Evolutionary conservation across 192 early-diverging fungal species (phyloP), one percentile per base, ranked within the genome.

Genomic region (Coemansia sp.): DNA sequence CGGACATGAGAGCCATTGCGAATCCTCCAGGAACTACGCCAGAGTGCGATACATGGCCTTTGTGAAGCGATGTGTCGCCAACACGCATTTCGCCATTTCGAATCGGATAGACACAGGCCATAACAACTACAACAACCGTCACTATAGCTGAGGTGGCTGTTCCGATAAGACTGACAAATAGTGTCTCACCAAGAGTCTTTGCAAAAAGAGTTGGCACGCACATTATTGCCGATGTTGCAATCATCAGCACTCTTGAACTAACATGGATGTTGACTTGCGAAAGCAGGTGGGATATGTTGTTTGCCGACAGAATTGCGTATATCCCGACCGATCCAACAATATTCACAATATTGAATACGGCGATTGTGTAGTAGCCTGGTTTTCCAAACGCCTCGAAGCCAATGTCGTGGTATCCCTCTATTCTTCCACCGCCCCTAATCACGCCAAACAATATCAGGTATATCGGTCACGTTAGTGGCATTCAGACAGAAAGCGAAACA

Each of bases 161-260:
- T 20, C 89, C 91, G 36, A 90, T 83, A 4, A 87, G 74, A 60
- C 86, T 87, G n/a, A 87, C 67, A 35, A 89, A 36, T 35, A 88
- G 84, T 3, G 91, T 84, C 67, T 93, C 91, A 42, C 89, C 91
- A 71, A 93, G 80, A 0, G 87, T 85, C 66, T 87, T 90, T 45
- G 89, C 83, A 43, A 74, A 73, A 46, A 93, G 66, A 48, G 89
- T 84, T 11, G 90, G 90, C 10, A 84, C 57, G 59, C 84, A 83
- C 61, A 91, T 84, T 13, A 86, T 68, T 0, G 66, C 43, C 6
- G 83, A 71, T 33, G 76, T 83, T 9, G 78, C 82, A 19, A 87
- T 64, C 69, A 75, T 75, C 70, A 79, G 62, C 1, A 73, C 32
- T 9, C 76, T 54, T 7, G 71, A 49, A 22, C 65, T 70, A 25